Base-by-base conservation (phyloP, 2,329 filamentous ascomycete species). In the Lachnellula hyalina region DNA sequence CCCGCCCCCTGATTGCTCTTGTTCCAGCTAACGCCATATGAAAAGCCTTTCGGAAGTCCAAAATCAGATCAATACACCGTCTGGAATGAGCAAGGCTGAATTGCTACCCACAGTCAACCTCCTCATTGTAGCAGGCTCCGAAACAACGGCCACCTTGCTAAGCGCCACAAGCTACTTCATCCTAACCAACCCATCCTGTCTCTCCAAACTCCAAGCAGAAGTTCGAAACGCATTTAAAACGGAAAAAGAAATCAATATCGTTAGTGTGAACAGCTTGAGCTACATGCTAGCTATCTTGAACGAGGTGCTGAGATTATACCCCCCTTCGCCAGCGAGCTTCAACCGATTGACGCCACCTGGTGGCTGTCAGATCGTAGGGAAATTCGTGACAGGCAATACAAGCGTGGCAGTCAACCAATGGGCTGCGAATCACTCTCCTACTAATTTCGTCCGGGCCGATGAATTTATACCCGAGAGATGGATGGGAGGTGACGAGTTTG, bases 121-220 rank as follows among this genome's bases (percentile, higher is more conserved):
- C n/a, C 5, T 40, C 36, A 40, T 40, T 8, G 5, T 40, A 2
- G 36, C 36, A 15, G 36, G 36, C 36, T 40, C 36, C n/a, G 44
- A 72, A 53, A 71, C 69, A 6, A 69, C 65, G 4, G 65, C 67
- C 0, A 68, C 64, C 2, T 52, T 65, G 8, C 36, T 68, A 23
- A 57, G 58, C 11, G 63, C 62, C 9, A 56, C 51, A 23, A 61
- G 11, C 57, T 55, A 55, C 14, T 83, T 85, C 61, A 72, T 89
- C 5, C 77, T 89, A 4, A 76, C 79, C 58, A 77, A 75, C 25
- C 72, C 40, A 2, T 23, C 28, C 4, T 28, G 25, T 6, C 15
- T 44, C 5, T 32, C 42, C 2, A 72, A 67, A 32, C 64, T 81
- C 4, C 65, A 64, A 5, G 56, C 65, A 0, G 78, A 80, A 58